phyloP scores from a whole-genome alignment of 768 basidiomycete genomes.

The Lentinus brumalis region DNA sequence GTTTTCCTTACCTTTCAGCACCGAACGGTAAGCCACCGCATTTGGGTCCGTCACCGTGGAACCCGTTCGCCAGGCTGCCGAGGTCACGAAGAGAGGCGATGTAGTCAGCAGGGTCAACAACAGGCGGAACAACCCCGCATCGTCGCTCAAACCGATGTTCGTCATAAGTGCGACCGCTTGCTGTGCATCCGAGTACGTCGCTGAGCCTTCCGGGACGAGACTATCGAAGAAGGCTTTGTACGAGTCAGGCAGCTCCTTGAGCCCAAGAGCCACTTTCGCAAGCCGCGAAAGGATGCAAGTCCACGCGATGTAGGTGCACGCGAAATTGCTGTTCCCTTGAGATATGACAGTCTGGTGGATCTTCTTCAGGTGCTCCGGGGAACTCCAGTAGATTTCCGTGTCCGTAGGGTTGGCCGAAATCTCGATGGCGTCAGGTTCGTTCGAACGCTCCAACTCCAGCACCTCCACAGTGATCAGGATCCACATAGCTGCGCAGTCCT shows the following conservation, averaged over 20 bases:
- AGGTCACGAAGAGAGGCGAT: constrained; percentile 77
- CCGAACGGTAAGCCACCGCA: constrained; percentile 75
- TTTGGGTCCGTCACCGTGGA: constrained; percentile 76
- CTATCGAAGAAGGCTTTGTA: constrained; percentile 60
- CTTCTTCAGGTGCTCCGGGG: constrained; percentile 60
- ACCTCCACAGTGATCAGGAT: constrained; percentile 79
- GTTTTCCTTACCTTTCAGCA: constrained; percentile 68
- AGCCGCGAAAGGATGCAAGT: constrained; percentile 76
- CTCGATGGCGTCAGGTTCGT: constrained; percentile 53
- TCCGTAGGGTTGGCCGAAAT: constrained; percentile 52
- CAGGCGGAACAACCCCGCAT: constrained; percentile 61
- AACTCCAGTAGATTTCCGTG: constrained; percentile 57
- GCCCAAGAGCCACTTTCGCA: constrained; percentile 44
- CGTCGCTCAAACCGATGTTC: constrained; percentile 55
- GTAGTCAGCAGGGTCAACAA: constrained; percentile 60
- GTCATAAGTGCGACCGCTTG: constrained; percentile 59
- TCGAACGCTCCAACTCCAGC: constrained; percentile 73
- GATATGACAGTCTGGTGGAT: constrained; percentile 70
- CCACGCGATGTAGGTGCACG: constrained; percentile 81
- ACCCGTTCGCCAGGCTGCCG: constrained; percentile 66
- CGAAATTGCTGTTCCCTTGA: constrained; percentile 62
- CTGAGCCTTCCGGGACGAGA: constrained; percentile 42
- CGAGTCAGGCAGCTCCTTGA: constrained; percentile 53
- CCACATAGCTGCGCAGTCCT: constrained; percentile 76
- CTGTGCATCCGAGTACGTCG: constrained; percentile 55